Percentiles rank a stretch among this genome's conserved stretches.
phyloP scores from a whole-genome alignment of 805 yeast genomes.

The Pachysolen tannophilus region DNA sequence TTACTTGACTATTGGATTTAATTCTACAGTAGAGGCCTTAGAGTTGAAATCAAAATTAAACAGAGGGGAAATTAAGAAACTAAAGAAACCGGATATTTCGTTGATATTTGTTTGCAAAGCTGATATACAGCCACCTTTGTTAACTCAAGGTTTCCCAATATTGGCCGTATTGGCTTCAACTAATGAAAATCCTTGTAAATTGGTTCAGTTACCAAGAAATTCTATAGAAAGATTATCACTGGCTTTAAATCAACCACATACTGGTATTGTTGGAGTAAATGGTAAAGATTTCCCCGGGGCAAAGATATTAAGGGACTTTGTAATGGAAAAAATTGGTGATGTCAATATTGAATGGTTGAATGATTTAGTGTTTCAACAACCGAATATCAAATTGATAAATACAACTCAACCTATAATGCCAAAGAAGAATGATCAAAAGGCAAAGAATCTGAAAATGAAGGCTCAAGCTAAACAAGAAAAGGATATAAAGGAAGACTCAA shows the following conservation, averaged over 20 bases:
- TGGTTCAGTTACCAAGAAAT: slow-evolving; percentile 53
- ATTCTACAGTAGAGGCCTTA: slow-evolving; percentile 40
- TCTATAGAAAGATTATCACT: slow-evolving; percentile 23
- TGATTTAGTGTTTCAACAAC: slow-evolving; percentile 23
- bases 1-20: slow-evolving; percentile 40
- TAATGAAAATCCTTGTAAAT: slow-evolving; percentile 30
- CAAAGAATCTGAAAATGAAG: neutral
- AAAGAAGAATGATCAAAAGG: slow-evolving; percentile 19
- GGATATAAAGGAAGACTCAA: too few species aligned
- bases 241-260: slow-evolving; percentile 20
- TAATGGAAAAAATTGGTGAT: slow-evolving; percentile 20
- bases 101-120: slow-evolving; percentile 53
- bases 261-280: slow-evolving; percentile 27
- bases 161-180: slow-evolving; percentile 39
- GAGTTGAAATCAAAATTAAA: slow-evolving; percentile 31
- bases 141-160: slow-evolving; percentile 52
- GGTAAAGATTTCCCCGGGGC: slow-evolving; percentile 21
- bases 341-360: slow-evolving; percentile 40
- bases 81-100: slow-evolving; percentile 17
- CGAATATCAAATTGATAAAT: slow-evolving; percentile 33
- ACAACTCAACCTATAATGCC: slow-evolving; percentile 38
- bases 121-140: slow-evolving; percentile 42
- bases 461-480: neutral
- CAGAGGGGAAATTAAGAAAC: slow-evolving; percentile 10
- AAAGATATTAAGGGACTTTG: slow-evolving; percentile 12